phyloP scores from a whole-genome alignment of 2,329 filamentous ascomycete genomes.

The Penicillium expansum region DNA sequence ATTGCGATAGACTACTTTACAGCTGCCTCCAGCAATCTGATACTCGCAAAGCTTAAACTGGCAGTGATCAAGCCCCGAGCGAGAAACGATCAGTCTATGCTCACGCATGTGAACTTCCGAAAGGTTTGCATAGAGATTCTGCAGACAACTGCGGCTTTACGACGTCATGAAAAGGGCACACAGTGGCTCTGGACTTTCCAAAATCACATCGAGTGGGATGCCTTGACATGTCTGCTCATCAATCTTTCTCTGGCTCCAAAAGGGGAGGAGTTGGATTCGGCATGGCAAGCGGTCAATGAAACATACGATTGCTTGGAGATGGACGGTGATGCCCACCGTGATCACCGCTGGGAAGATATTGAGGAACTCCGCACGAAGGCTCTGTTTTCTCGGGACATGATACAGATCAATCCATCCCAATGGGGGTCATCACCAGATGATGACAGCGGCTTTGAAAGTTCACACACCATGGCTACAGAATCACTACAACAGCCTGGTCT shows the following conservation, averaged over 20 bases:
- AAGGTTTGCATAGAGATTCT: constrained; percentile 18
- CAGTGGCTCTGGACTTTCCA: constrained; percentile 25
- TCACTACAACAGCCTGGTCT: not conserved
- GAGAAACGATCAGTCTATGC: not conserved
- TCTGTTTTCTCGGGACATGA: not conserved
- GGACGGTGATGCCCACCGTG: not conserved
- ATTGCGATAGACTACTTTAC: constrained; percentile 19
- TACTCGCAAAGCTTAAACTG: constrained; percentile 17
- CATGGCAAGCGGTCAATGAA: constrained; percentile 13
- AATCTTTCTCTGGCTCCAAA: constrained; percentile 8
- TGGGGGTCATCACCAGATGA: not conserved
- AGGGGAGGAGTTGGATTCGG: not conserved
- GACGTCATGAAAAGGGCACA: constrained; percentile 12
- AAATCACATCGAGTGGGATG: constrained; percentile 23
- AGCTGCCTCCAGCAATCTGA: constrained; percentile 9
- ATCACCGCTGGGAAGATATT: not conserved
- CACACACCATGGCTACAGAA: not conserved
- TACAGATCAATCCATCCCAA: not conserved
- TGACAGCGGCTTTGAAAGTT: not conserved
- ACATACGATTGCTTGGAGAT: constrained; percentile 17
- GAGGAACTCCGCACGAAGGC: not conserved
- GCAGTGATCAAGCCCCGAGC: constrained; percentile 8
- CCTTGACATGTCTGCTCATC: constrained; percentile 13
- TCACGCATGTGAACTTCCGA: constrained; percentile 2
- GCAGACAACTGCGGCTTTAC: constrained; percentile 12